Percentiles rank a stretch among this genome's conserved stretches.
Evolutionary conservation across 768 basidiomycete genomes (phyloP).

Genomic region (Pleurotus tuoliensis): DNA sequence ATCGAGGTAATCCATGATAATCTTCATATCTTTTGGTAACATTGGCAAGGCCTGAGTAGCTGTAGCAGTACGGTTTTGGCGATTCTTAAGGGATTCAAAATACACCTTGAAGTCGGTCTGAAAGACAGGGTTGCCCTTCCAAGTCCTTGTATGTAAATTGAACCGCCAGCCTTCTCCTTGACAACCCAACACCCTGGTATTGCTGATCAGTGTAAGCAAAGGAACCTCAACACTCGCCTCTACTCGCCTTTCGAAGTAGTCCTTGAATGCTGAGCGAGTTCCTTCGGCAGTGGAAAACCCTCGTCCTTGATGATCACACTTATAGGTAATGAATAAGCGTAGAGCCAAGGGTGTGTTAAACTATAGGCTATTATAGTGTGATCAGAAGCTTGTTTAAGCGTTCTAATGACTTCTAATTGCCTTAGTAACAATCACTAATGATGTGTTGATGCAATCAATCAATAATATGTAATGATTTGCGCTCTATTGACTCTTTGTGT

Average conservation of each 20-base stretch:
- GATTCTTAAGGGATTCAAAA: conserved; percentile 8
- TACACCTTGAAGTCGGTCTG: conserved; percentile 10
- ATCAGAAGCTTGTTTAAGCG: too few species aligned
- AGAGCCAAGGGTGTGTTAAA: conserved; percentile 15
- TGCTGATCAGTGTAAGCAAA: too few species aligned
- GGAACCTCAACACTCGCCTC: too few species aligned
- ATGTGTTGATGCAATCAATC: too few species aligned
- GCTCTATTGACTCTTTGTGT: too few species aligned
- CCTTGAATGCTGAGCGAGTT: conserved; percentile 14
- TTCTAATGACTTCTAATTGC: too few species aligned
- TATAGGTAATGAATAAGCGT: conserved; percentile 15
- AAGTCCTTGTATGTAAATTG: conserved; percentile 10
- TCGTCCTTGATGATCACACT: conserved; percentile 15
- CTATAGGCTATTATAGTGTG: too few species aligned
- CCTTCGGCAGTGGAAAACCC: conserved; percentile 15
- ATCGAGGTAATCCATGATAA: conserved; percentile 6
- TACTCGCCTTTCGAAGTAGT: conserved; percentile 15
- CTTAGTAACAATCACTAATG: too few species aligned
- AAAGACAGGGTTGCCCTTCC: conserved; percentile 18
- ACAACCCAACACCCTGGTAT: conserved; percentile 11
- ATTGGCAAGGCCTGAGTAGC: conserved; percentile 8
- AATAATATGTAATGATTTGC: too few species aligned
- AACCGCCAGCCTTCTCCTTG: conserved; percentile 17
- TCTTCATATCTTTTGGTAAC: conserved; percentile 8
- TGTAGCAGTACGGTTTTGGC: conserved; percentile 8